Conservation (phyloP, 2,329 filamentous ascomycete species). For the Paecilomyces formosus region DNA sequence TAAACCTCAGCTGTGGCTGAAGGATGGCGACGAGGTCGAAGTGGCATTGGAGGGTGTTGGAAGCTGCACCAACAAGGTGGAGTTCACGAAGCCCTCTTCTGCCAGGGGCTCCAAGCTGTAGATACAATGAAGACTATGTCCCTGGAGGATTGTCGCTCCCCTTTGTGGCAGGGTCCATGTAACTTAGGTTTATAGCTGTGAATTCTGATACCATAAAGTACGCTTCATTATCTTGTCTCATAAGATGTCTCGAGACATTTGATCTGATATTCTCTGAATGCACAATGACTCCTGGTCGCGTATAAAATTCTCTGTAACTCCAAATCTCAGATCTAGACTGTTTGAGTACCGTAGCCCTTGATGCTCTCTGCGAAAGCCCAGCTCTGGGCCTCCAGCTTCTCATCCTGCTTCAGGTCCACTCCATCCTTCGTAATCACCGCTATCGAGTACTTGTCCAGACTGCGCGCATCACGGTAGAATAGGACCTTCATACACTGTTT, state of each 20-base stretch:
- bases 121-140: not conserved
- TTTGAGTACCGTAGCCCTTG: conserved; percentile 87
- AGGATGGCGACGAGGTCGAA: conserved; percentile 63
- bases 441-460: conserved; percentile 83
- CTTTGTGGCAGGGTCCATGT: not conserved
- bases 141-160: not conserved
- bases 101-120: conserved; percentile 26
- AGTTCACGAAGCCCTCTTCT: conserved; percentile 33
- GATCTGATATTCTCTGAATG: not conserved
- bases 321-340: conserved; percentile 31
- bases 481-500: conserved; percentile 98
- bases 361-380: conserved; percentile 97
- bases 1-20: conserved; percentile 59
- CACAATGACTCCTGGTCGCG: not conserved
- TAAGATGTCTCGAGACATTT: not conserved
- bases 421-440: conserved; percentile 83
- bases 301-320: conserved; percentile 24
- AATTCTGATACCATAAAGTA: not conserved
- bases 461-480: conserved; percentile 93
- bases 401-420: conserved; percentile 74
- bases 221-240: not conserved
- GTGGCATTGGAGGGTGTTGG: conserved; percentile 62
- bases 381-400: conserved; percentile 90
- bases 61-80: conserved; percentile 40
- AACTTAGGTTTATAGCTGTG: not conserved